phyloP scores from a whole-genome alignment of 169 alveolate genomes.

The Plasmodium reichenowi region DNA sequence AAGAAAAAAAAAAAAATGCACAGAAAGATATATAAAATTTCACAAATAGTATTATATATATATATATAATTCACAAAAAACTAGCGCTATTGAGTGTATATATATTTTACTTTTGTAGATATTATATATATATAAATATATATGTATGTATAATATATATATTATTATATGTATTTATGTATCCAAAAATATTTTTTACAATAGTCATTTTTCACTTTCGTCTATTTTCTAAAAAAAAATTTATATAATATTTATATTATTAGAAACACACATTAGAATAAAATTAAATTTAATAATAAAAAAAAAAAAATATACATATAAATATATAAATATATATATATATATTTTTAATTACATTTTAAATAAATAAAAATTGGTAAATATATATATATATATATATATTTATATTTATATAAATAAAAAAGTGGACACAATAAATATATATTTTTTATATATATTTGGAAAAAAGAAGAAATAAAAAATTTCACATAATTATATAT shows the following conservation, averaged over 20 bases:
- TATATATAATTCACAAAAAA: conserved; percentile 3
- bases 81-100: conserved; percentile 66
- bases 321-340: neutral
- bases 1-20: conserved; percentile 11
- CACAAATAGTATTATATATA: conserved; percentile 6
- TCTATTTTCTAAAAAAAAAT: conserved; percentile 9
- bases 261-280: conserved; percentile 1
- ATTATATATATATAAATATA: neutral
- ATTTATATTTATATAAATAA: neutral
- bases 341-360: neutral
- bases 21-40: conserved; percentile 4
- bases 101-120: conserved; percentile 25
- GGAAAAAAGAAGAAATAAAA: neutral
- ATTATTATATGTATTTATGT: neutral
- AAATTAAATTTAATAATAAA: neutral
- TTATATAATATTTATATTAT: no score
- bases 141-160: no score
- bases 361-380: neutral
- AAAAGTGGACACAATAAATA: neutral
- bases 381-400: no score
- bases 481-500: neutral
- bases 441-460: conserved; percentile 1
- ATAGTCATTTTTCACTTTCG: conserved; percentile 11
- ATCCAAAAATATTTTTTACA: conserved; percentile 17
- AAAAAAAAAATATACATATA: neutral